These are phyloP conservation scores for Rhizopus delemar DNA, from an alignment of 371 early-diverging fungal species.

Conservation along the genomic window DNA sequence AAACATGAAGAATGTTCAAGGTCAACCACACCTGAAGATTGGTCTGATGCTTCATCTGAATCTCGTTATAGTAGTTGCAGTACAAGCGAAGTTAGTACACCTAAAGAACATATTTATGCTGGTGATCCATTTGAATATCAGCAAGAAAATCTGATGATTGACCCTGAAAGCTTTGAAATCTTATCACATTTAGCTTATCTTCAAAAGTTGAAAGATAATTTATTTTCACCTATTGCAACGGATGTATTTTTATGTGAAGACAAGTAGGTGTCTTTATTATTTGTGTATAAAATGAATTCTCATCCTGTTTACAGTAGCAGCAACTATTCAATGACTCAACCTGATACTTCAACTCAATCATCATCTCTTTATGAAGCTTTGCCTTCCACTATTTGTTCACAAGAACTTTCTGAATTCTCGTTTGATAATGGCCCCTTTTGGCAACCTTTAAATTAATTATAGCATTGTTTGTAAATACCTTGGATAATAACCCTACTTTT, in stretches of 20 bases:
- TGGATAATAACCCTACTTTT: not conserved
- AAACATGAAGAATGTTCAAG: not conserved
- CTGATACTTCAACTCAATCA: not conserved
- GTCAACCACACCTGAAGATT: slow-evolving; percentile 14
- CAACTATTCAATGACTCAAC: not conserved
- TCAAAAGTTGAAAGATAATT: slow-evolving; percentile 22
- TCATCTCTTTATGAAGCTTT: slow-evolving; percentile 3
- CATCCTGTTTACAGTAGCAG: not conserved
- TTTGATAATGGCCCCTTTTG: slow-evolving; percentile 11
- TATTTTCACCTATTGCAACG: slow-evolving; percentile 32
- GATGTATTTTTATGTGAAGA: slow-evolving; percentile 44
- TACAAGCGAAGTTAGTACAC: slow-evolving; percentile 42
- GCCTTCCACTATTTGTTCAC: slow-evolving; percentile 35
- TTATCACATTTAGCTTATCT: slow-evolving; percentile 29
- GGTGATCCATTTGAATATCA: slow-evolving; percentile 19
- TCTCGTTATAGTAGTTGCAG: slow-evolving; percentile 14
- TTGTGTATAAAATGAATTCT: too few species aligned
- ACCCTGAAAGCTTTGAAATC: slow-evolving; percentile 24
- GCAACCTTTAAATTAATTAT: slow-evolving; percentile 4
- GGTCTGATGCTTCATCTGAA: slow-evolving; percentile 24
- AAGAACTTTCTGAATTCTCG: slow-evolving; percentile 29
- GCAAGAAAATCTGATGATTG: slow-evolving; percentile 15
- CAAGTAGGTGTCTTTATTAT: slow-evolving; percentile 21
- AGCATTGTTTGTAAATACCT: slow-evolving; percentile 1
- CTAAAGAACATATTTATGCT: slow-evolving; percentile 17